Evolutionary conservation across 495 filamentous ascomycete genomes (phyloP).

Genomic region (Hypoxylon fuscum): DNA sequence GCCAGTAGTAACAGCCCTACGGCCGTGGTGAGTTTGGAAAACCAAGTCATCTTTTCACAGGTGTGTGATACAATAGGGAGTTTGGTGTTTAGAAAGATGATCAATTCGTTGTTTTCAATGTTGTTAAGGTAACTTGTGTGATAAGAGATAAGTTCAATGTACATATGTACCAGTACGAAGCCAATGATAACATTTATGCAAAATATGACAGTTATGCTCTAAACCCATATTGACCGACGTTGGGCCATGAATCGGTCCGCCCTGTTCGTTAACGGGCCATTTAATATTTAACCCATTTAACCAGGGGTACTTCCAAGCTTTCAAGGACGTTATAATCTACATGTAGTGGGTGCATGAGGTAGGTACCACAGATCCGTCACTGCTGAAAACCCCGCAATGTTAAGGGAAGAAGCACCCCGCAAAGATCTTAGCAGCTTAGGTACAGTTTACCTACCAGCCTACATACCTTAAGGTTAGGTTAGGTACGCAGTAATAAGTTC

Average conservation of each 20-base stretch:
- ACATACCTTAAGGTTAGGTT: too few relatives aligned
- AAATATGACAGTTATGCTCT: slow-evolving; percentile 14
- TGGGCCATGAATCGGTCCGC: slow-evolving; percentile 28
- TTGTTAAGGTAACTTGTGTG: too few relatives aligned
- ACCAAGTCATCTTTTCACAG: slow-evolving; percentile 65
- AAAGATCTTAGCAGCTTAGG: slow-evolving; percentile 18
- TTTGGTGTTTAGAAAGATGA: too few relatives aligned
- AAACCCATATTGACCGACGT: slow-evolving; percentile 14
- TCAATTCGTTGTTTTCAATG: too few relatives aligned
- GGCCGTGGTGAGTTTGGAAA: slow-evolving; percentile 69
- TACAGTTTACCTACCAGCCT: not conserved
- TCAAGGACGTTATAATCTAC: too few relatives aligned
- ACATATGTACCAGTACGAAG: too few relatives aligned
- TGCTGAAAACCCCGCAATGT: slow-evolving; percentile 37
- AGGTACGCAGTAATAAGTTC: slow-evolving; percentile 10
- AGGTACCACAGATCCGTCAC: slow-evolving; percentile 11
- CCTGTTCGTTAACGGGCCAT: slow-evolving; percentile 2
- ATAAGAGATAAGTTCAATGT: too few relatives aligned
- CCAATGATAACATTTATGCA: too few relatives aligned
- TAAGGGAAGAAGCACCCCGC: slow-evolving; percentile 40
- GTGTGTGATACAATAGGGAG: not conserved
- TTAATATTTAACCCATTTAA: slow-evolving; percentile 36
- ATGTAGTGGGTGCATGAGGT: slow-evolving; percentile 12
- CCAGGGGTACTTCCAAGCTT: slow-evolving; percentile 14
- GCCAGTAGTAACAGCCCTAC: slow-evolving; percentile 73